Conservation (phyloP, 1,139 yeast species). For the Kurtzmaniella quercitrusa region DNA sequence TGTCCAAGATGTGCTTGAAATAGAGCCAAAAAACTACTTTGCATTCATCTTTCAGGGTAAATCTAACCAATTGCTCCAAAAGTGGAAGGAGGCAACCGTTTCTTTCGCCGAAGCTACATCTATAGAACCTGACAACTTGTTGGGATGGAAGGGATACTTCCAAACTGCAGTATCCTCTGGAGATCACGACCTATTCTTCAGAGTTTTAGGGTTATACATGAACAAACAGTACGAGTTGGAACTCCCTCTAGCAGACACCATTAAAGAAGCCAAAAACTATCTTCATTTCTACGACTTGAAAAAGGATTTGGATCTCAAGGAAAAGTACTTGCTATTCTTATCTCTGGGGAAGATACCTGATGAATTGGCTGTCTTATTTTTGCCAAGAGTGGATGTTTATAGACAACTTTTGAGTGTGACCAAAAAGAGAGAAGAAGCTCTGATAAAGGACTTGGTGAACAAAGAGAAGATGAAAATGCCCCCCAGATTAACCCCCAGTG, state of each 20-base stretch:
- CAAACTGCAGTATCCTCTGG: constrained; percentile 32
- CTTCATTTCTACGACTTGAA: constrained; percentile 31
- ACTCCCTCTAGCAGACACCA: constrained; percentile 39
- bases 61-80: constrained; percentile 42
- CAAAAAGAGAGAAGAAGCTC: constrained; percentile 36
- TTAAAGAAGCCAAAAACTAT: constrained; percentile 44
- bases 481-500: constrained; percentile 22
- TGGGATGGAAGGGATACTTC: constrained; percentile 82
- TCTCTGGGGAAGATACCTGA: constrained; percentile 65
- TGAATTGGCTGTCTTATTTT: constrained; percentile 42
- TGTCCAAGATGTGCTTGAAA: constrained; percentile 46
- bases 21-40: constrained; percentile 56
- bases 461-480: constrained; percentile 41
- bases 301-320: constrained; percentile 29
- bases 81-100: constrained; percentile 39
- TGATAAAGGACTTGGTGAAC: constrained; percentile 22
- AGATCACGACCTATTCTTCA: constrained; percentile 46
- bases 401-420: constrained; percentile 45
- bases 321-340: constrained; percentile 46
- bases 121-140: constrained; percentile 49
- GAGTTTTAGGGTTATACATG: constrained; percentile 27
- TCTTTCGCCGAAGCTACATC: constrained; percentile 55
- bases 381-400: constrained; percentile 50
- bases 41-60: constrained; percentile 67
- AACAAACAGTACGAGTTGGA: constrained; percentile 25